Base-by-base conservation (phyloP, 1,284 basidiomycete species). In the Schizopora paradoxa region DNA sequence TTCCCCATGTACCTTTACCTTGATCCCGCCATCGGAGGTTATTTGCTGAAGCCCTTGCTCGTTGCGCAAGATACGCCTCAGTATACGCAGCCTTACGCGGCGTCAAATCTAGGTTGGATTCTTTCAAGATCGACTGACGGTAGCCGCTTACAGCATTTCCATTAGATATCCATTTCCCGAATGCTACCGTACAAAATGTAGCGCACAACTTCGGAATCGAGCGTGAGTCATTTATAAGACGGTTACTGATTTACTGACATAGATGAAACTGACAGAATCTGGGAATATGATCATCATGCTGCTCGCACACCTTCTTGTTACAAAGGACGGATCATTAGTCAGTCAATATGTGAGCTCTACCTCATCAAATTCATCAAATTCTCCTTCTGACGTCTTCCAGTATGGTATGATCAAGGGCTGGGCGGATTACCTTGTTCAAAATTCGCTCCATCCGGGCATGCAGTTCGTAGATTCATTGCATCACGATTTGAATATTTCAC, bases 1-100 rank as follows among this genome's bases (percentile, higher is more conserved):
- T 66, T 72, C 34, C 75, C 75, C 0, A 61, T 67, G 4, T 64
- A 69, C 27, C 51, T 77, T 25, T 74, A 71, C 51, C 49, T 74
- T 45, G 73, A 74, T 39, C 54, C 73, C 1, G 61, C 59, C 5
- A 54, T 71, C 28, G 66, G 60, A 6, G 62, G 63, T 0, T 56
- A 58, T 10, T 58, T 76, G 1, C 59, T 77, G 16, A 59, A 67
- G 14, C 72, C 74, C 2, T 57, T 75, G 2, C 58, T 76, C 10
- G 64, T 66, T n/a, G 67, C 62, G 47, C 69, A 74, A 51, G 50
- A 56, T 3, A 58, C 61, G 0, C 45, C 56, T 2, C 44, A 47
- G 1, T 60, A 61, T 39, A 43, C 45, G 5, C 54, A 61, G 19
- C 41, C 49, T 0, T 73, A 57, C 45, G 70, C 73, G 1, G 61